Evolutionary conservation across 2,329 filamentous ascomycete genomes (phyloP), one percentile per base, ranked within the genome.

Genomic region (Cytospora paraplurivora): DNA sequence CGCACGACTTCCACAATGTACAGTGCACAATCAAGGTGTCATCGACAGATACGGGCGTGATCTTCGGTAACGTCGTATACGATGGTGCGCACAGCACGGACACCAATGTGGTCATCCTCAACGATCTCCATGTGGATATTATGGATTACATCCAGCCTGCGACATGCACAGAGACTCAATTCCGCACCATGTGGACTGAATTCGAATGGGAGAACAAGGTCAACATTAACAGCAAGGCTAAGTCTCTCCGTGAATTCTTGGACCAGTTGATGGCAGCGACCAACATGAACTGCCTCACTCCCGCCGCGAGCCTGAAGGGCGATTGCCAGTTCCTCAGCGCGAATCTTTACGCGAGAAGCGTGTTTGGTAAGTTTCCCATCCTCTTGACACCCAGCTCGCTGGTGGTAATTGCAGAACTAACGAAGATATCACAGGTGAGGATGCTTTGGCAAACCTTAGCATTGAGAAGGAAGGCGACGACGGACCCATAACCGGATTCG

Each of bases 161-260:
- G 7, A 89, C 93, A 17, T 99, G 95, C 82, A 95, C 92, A 5
- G 95, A 99, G 82, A 97, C 94, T 12, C 93, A 98, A 73, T 99
- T 99, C 88, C 88, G 95, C 65, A 96, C 92, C n/a, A 99, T 99
- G 95, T 99, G 95, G 95, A 99, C 95, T 44, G 95, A 99, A 75
- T 99, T 99, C 70, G 95, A 99, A 76, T 99, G 95, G 95, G 95
- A 99, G 83, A 99, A 99, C 81, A 99, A 99, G 85, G 94, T 99
- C 77, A 99, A 99, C 80, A 98, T 99, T 80, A 97, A 97, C 79
- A 96, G 92, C 68, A 98, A 97, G 83, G 92, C 92, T 69, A 96
- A 94, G 81, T 90, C 87, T 34, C 82, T 99, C 66, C 87, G 94
- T 56, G 92, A 96, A 21, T 99, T 99, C 86, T 80, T 99, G 68